A percentile compares a stretch with the other conserved stretches of the same genome.
These are phyloP conservation scores for Didymella keratinophila DNA, from an alignment of 2,329 filamentous ascomycete species.

Conservation along the genomic window DNA sequence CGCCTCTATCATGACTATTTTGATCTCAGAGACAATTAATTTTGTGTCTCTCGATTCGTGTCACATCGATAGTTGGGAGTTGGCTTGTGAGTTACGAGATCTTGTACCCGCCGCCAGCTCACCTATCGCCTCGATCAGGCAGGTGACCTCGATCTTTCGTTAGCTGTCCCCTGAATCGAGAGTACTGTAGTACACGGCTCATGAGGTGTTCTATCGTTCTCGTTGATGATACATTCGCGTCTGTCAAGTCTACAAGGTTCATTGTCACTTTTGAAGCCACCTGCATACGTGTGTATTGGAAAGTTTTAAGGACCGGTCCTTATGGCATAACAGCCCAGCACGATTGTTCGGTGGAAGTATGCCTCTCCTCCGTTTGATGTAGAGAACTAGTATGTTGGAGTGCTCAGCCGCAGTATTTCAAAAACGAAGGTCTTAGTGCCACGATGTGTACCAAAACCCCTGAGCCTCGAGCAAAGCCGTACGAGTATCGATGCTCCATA, in stretches of 20 bases:
- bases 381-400: not conserved
- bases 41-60: not conserved
- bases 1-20: slow-evolving; percentile 2
- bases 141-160: not conserved
- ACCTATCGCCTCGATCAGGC: not conserved
- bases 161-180: not conserved
- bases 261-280: not conserved
- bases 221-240: not conserved
- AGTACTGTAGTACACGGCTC: not conserved
- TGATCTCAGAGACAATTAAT: not conserved
- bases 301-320: not conserved
- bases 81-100: not conserved
- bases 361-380: not conserved
- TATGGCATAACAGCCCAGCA: not conserved
- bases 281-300: not conserved
- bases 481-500: not conserved
- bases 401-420: not conserved
- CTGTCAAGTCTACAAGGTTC: not conserved
- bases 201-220: not conserved
- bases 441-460: slow-evolving; percentile 11
- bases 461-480: slow-evolving; percentile 7
- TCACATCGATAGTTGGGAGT: not conserved
- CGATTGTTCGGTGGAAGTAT: not conserved
- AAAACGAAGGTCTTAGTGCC: not conserved
- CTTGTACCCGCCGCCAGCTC: not conserved